Conservation (phyloP, 2,329 filamentous ascomycete species). For the Didymella exigua region DNA sequence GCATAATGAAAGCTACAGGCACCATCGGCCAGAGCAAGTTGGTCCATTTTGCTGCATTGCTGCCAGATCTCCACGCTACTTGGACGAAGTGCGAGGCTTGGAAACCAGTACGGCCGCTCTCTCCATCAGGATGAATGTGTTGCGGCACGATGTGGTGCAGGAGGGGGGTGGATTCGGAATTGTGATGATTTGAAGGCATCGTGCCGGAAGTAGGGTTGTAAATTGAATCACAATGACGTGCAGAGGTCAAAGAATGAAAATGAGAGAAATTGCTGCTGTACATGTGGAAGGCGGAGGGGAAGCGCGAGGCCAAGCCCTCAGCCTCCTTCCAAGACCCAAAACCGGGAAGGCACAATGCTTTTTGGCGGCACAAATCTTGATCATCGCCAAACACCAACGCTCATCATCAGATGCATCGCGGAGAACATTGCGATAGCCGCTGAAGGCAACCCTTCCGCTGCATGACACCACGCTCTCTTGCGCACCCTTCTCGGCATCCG, state of each 20-base stretch:
- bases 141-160: conserved; percentile 37
- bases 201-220: background rate
- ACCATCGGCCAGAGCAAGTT: conserved; percentile 79
- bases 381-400: conserved; percentile 4
- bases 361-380: conserved; percentile 1
- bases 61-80: conserved; percentile 69
- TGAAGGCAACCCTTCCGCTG: conserved; percentile 13
- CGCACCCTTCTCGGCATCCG: conserved; percentile 12
- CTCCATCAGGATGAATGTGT: conserved; percentile 59
- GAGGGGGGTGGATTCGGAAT: conserved; percentile 38
- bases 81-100: conserved; percentile 66
- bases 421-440: background rate
- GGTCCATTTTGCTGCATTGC: conserved; percentile 66
- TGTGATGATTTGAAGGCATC: conserved; percentile 27
- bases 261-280: background rate
- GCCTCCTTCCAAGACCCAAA: conserved; percentile 16
- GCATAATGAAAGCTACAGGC: conserved; percentile 68
- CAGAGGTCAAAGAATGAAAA: background rate
- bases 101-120: conserved; percentile 70
- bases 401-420: background rate
- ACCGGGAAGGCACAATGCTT: conserved; percentile 15
- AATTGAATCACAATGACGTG: background rate
- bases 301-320: conserved; percentile 10
- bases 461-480: background rate
- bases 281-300: background rate